These are phyloP conservation scores for Eucommia ulmoides DNA, from an alignment of 257 asterid genomes.

Conservation along the genomic window DNA sequence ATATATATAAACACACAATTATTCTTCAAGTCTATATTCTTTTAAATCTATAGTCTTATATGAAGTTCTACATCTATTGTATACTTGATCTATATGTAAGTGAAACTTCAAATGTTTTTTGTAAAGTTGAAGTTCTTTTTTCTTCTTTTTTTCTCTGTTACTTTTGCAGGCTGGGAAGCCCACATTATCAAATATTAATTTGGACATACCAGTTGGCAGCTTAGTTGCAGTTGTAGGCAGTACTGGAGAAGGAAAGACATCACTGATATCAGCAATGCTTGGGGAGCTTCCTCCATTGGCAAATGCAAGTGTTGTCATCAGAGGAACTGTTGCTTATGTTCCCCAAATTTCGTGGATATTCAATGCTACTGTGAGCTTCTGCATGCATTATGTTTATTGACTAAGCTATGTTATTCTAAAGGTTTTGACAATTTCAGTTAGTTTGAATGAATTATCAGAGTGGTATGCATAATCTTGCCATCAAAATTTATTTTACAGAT, in stretches of 20 bases:
- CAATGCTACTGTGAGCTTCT: conserved; percentile 74
- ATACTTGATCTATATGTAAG: too few species aligned
- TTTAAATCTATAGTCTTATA: too few species aligned
- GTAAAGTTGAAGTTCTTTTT: too few species aligned
- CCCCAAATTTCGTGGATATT: conserved; percentile 95
- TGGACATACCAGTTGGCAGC: conserved; percentile 77
- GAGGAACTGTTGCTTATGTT: conserved; percentile 86
- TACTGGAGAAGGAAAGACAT: conserved; percentile 95
- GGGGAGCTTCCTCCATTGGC: conserved; percentile 78
- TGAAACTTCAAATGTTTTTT: too few species aligned
- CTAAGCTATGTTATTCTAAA: too few species aligned
- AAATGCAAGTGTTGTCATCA: conserved; percentile 46
- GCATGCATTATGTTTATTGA: too few species aligned
- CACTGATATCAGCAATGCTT: conserved; percentile 77
- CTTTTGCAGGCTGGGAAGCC: conserved; percentile 53
- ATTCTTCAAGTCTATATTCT: too few species aligned
- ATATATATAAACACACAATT: too few species aligned
- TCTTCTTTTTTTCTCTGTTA: not conserved
- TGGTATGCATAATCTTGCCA: not conserved
- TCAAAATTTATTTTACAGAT: conserved; percentile 32
- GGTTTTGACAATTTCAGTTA: too few species aligned
- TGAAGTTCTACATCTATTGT: too few species aligned
- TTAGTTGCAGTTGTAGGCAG: conserved; percentile 84
- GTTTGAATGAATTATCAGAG: not conserved
- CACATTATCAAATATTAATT: conserved; percentile 56